phyloP scores from a whole-genome alignment of 192 early-diverging fungal species.

The Backusella macrospora region DNA sequence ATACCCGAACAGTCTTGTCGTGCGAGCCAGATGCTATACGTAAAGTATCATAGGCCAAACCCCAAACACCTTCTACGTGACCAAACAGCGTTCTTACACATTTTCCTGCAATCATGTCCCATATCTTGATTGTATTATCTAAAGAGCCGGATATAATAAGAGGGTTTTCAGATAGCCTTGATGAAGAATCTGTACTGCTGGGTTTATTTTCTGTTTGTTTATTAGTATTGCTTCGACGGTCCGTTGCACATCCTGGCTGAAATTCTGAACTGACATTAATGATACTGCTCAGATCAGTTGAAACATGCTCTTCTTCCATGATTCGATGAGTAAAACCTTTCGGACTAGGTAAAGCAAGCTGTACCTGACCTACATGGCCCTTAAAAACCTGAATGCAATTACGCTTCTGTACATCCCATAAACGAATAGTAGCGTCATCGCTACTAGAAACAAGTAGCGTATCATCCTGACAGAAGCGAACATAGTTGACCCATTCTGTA shows the following conservation, averaged over 20 bases:
- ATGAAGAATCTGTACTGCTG: slow-evolving; percentile 18
- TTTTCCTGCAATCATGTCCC: slow-evolving; percentile 81
- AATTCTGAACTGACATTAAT: slow-evolving; percentile 15
- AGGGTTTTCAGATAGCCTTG: slow-evolving; percentile 48
- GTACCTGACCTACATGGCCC: slow-evolving; percentile 79
- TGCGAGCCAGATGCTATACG: slow-evolving; percentile 66
- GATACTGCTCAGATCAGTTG: neutral
- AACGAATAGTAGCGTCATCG: slow-evolving; percentile 83
- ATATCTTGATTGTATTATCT: slow-evolving; percentile 87
- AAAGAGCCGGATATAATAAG: slow-evolving; percentile 82
- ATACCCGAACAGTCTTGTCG: slow-evolving; percentile 74
- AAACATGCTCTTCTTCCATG: slow-evolving; percentile 17
- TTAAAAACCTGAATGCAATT: slow-evolving; percentile 66
- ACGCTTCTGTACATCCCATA: slow-evolving; percentile 82
- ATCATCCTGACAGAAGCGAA: slow-evolving; percentile 70
- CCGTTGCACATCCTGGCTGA: slow-evolving; percentile 29
- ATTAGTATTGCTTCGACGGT: slow-evolving; percentile 10
- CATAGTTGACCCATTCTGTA: slow-evolving; percentile 89
- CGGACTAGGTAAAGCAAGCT: slow-evolving; percentile 43
- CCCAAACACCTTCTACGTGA: slow-evolving; percentile 83
- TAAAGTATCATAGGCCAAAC: slow-evolving; percentile 72
- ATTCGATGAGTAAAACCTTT: slow-evolving; percentile 42
- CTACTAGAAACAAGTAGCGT: slow-evolving; percentile 78
- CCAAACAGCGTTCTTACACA: slow-evolving; percentile 79
- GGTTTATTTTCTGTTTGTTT: neutral